phyloP scores from a whole-genome alignment of 2,329 filamentous ascomycete species.

The Epichloe typhina region DNA sequence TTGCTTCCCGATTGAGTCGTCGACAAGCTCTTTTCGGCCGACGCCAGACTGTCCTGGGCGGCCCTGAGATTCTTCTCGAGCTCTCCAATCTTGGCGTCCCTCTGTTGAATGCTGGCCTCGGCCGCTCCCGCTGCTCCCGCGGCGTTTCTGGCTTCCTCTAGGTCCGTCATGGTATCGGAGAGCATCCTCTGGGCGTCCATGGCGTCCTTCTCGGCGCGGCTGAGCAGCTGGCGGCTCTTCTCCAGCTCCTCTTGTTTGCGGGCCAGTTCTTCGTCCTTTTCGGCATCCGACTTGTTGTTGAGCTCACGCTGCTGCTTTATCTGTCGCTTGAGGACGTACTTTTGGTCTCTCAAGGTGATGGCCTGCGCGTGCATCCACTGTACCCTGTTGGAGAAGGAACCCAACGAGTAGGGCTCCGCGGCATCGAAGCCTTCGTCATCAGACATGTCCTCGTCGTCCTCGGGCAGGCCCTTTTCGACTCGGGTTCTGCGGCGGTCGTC shows the following conservation, averaged over 20 bases:
- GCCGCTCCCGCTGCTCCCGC: slow-evolving; percentile 12
- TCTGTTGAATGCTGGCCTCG: slow-evolving; percentile 18
- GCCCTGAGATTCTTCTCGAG: slow-evolving; percentile 20
- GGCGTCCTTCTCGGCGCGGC: slow-evolving; percentile 25
- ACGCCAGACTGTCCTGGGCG: slow-evolving; percentile 10
- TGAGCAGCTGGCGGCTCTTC: slow-evolving; percentile 22
- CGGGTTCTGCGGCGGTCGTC: slow-evolving; percentile 39
- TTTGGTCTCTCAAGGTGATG: slow-evolving; percentile 73
- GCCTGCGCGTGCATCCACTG: slow-evolving; percentile 66
- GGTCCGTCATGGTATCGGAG: slow-evolving; percentile 31
- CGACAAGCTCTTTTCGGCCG: slow-evolving; percentile 19
- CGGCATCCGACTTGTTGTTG: slow-evolving; percentile 71
- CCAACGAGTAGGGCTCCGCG: slow-evolving; percentile 54
- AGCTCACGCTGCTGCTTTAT: slow-evolving; percentile 92
- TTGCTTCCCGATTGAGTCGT: slow-evolving; percentile 25
- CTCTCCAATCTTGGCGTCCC: slow-evolving; percentile 24
- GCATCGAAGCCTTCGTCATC: slow-evolving; percentile 46
- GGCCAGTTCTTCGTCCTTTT: slow-evolving; percentile 52
- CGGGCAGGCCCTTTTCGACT: slow-evolving; percentile 40
- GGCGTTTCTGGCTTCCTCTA: slow-evolving; percentile 24
- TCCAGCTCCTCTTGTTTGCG: slow-evolving; percentile 44
- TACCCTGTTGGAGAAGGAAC: slow-evolving; percentile 65
- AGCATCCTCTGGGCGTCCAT: slow-evolving; percentile 34
- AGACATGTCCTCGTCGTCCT: slow-evolving; percentile 46
- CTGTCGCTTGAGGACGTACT: slow-evolving; percentile 76